Percentiles rank a stretch among this genome's conserved stretches.
Evolutionary conservation across 2,329 filamentous ascomycete species (phyloP).

Genomic region (Sarocladium kiliense): DNA sequence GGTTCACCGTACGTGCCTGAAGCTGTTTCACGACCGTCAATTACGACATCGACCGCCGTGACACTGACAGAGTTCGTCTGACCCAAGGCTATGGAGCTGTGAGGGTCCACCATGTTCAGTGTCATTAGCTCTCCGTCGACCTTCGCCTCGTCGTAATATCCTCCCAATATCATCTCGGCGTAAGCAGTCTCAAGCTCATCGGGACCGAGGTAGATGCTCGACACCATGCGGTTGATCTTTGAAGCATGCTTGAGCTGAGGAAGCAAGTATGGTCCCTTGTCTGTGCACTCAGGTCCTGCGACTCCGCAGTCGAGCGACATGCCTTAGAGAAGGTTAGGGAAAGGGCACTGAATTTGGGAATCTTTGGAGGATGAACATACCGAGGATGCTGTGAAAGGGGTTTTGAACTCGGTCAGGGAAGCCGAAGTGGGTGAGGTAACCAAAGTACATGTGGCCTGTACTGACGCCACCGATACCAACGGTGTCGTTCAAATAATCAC

Average conservation of each 20-base stretch:
- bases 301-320: not conserved
- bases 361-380: not conserved
- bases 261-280: conserved; percentile 11
- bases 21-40: not conserved
- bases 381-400: not conserved
- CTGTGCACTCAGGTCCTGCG: conserved; percentile 14
- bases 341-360: too few species aligned
- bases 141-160: conserved; percentile 2
- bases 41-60: not conserved
- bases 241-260: not conserved
- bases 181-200: not conserved
- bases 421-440: not conserved
- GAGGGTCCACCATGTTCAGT: not conserved
- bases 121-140: not conserved
- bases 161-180: conserved; percentile 3
- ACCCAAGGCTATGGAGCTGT: not conserved
- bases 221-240: not conserved
- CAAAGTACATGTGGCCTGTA: not conserved
- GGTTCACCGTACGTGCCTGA: not conserved
- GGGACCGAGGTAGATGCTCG: conserved; percentile 6
- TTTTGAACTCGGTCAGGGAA: not conserved
- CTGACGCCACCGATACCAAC: not conserved
- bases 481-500: conserved; percentile 1
- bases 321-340: not conserved
- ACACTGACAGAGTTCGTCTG: conserved; percentile 3